Evolutionary conservation across 495 filamentous ascomycete genomes (phyloP).

Genomic region (Aspergillus hancockii): DNA sequence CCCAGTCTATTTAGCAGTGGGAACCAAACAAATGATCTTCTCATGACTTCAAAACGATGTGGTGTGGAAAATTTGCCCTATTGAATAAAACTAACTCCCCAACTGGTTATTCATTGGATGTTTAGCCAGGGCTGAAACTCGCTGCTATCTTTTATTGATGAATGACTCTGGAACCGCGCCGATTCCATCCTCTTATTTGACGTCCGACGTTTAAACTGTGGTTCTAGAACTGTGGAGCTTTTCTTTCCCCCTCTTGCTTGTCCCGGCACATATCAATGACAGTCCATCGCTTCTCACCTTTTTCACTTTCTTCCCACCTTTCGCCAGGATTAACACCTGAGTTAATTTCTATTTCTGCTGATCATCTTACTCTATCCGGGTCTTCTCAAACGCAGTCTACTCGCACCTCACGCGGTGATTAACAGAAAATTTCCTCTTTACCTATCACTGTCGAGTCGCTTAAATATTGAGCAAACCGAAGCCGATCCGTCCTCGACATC

Average conservation of each 20-base stretch:
- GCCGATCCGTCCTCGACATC: background rate
- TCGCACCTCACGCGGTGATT: conserved; percentile 1
- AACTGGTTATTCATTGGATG: background rate
- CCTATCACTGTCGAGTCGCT: background rate
- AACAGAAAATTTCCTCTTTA: background rate
- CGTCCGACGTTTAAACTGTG: background rate
- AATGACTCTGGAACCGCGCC: background rate
- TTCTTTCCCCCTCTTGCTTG: background rate
- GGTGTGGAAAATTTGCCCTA: background rate
- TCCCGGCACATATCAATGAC: background rate
- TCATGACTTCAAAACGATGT: background rate
- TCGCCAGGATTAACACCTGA: background rate
- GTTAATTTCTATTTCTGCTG: conserved; percentile 8
- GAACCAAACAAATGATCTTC: background rate
- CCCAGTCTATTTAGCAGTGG: background rate
- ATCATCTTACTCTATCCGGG: background rate
- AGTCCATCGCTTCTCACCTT: conserved; percentile 1
- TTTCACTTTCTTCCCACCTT: conserved; percentile 1
- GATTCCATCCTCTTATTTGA: background rate
- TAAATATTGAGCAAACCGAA: background rate
- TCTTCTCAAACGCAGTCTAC: background rate
- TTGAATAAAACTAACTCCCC: background rate
- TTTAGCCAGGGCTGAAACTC: background rate
- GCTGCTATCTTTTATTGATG: background rate
- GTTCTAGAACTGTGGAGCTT: background rate